Evolutionary conservation across 2,329 filamentous ascomycete species (phyloP).

Genomic region (Coniella vitis): DNA sequence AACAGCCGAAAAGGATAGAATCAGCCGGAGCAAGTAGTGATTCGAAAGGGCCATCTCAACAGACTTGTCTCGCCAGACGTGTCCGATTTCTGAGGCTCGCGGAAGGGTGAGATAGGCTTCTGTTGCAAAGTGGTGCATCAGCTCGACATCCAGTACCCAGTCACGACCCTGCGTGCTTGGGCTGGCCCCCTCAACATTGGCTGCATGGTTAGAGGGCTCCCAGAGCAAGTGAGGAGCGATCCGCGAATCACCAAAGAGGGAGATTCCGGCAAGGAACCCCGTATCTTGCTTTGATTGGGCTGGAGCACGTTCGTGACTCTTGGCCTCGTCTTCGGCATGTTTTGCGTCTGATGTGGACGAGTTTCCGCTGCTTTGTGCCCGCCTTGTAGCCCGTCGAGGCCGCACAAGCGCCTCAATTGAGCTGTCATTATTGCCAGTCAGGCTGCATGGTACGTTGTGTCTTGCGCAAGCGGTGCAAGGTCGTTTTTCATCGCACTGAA

Average conservation of each 20-base stretch:
- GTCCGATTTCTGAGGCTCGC: constrained; percentile 20
- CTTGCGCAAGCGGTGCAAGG: constrained; percentile 15
- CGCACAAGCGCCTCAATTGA: not conserved
- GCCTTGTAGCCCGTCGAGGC: too few relatives aligned
- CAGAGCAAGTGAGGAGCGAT: not conserved
- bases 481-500: constrained; percentile 16
- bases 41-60: constrained; percentile 22
- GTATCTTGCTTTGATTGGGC: too few relatives aligned
- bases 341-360: too few relatives aligned
- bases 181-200: not conserved
- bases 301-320: too few relatives aligned
- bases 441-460: constrained; percentile 15
- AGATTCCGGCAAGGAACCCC: too few relatives aligned
- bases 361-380: too few relatives aligned
- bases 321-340: too few relatives aligned
- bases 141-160: constrained; percentile 29
- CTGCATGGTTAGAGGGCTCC: not conserved
- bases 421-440: not conserved
- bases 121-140: constrained; percentile 24
- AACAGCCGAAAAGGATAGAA: constrained; percentile 24
- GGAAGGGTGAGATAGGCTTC: constrained; percentile 24
- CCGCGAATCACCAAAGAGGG: too few relatives aligned
- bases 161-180: constrained; percentile 25
- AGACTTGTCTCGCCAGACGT: constrained; percentile 24
- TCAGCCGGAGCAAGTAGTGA: constrained; percentile 24